Evolutionary conservation across 2,329 filamentous ascomycete species (phyloP), one percentile per base, ranked within the genome.

Genomic region (Bipolaris oryzae): DNA sequence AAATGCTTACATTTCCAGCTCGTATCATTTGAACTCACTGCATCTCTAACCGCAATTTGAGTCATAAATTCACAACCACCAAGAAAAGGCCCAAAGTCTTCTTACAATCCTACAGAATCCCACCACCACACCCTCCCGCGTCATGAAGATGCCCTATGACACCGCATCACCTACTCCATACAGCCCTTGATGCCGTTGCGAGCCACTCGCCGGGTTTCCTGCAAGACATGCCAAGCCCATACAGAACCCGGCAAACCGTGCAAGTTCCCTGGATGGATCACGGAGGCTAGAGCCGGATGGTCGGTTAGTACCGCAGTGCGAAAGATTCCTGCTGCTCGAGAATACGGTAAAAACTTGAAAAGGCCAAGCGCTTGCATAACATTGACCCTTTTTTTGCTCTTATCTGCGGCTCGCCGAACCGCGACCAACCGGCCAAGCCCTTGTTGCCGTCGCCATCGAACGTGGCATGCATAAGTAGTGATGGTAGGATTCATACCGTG

Each of bases 311-410:
- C 25, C 25, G 25, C 83, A 83, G 70, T 77, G 78, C 16, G 78
- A 78, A 56, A 83, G 82, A 73, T 79, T 4, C 3, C 61, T 82
- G 61, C 77, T 84, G 53, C 76, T 84, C 39, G 80, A 83, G 64
- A 80, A 79, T 20, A 15, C 60, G 11, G 20, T 39, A 78, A 79
- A 21, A 72, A 75, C 21, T 78, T 77, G 81, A 31, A 81, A 80
- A 49, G 80, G 77, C 41, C 83, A 81, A 69, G 81, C 84, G 84
- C 83, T 64, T 87, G 91, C 74, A 89, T 92, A 45, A 37, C 37
- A 52, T 57, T 41, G 61, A 28, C 25, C 25, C 25, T 28, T 28
- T 28, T 28, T 28, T 25, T 51, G 52, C 50, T 23, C 21, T 44
- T 61, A 91, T 89, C 45, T 94, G 91, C 35, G 35, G 35, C 46